Conservation (phyloP, 1,284 basidiomycete genomes). For the Austroboletus niveus region DNA sequence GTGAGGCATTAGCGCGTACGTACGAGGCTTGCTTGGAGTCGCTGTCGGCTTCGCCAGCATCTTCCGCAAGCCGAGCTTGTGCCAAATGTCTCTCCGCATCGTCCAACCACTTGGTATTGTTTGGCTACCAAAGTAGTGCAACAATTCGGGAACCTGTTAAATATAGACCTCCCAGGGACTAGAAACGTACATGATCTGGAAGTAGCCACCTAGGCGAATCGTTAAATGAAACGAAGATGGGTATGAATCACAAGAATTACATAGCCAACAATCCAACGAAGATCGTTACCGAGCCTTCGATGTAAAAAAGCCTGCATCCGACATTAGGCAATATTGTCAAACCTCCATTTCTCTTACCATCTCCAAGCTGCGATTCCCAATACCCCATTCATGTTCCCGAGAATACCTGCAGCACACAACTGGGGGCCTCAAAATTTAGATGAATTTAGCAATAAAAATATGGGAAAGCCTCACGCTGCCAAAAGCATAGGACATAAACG, state of each 20-base stretch:
- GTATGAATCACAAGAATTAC: constrained; percentile 14
- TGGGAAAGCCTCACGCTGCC: constrained; percentile 47
- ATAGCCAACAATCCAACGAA: constrained; percentile 51
- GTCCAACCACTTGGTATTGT: constrained; percentile 69
- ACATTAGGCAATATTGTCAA: neutral
- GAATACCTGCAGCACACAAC: neutral
- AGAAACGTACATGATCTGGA: constrained; percentile 23
- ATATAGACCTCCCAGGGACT: constrained; percentile 10
- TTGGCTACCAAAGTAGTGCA: constrained; percentile 37
- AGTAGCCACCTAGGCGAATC: constrained; percentile 41
- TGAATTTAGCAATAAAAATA: neutral
- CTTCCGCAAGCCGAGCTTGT: constrained; percentile 68
- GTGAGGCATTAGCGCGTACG: constrained; percentile 35
- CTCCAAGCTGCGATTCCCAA: constrained; percentile 69
- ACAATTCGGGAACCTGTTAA: neutral
- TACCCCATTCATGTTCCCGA: constrained; percentile 48
- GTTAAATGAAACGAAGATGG: neutral
- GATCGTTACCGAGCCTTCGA: constrained; percentile 55
- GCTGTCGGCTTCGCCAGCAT: constrained; percentile 67
- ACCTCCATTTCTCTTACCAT: constrained; percentile 41
- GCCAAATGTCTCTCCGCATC: constrained; percentile 61
- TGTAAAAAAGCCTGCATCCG: neutral
- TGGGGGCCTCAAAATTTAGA: constrained; percentile 40
- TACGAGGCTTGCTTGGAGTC: constrained; percentile 56
- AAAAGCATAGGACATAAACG: constrained; percentile 74